Base-by-base conservation (phyloP, 192 early-diverging fungal species). In the Backusella circina region DNA sequence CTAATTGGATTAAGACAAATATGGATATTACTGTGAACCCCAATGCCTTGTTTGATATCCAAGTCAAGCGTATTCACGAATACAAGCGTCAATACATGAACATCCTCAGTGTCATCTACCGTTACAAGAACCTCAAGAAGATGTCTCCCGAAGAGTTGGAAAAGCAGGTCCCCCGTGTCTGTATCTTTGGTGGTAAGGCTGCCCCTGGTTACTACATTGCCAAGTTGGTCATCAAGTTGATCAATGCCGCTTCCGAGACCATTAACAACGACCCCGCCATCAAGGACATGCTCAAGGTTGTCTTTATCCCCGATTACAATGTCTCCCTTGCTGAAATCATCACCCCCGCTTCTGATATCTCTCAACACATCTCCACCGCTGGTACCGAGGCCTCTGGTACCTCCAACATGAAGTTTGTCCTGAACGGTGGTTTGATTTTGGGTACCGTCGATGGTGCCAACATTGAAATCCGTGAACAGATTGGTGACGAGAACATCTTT, bases 41-140 rank as follows among this genome's bases (percentile, higher is more conserved):
- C 33, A 87, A 97, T 71, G 93, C 97, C 3, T 84, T 98, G 75
- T 99, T 99, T 85, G 98, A 99, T 83, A 89, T 98, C 71, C 97
- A 96, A 83, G 96, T 96, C 80, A 99, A 98, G 88, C 94, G 98
- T 85, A 93, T 98, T 77, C 98, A 99, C 83, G 98, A 98, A 87
- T 99, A 98, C 87, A 98, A 99, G 88, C 93, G 98, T 75, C 98
- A 99, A 89, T 96, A 96, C 83, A 95, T 99, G 94, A 99, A 99
- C 85, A 97, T 99, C 74, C 83, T 98, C 23, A 86, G 86, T 68
- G 96, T 98, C 44, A 98, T 99, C 80, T 89, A 98, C 84, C 95
- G 95, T 73, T 99, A 98, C 88, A 84, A 91, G 79, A 72, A 79
- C 2, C 85, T 99, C 72, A 96, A 96, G 88, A 87, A 84, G 61